Evolutionary conservation across 768 basidiomycete species (phyloP).

Genomic region (Collybiopsis confluens): DNA sequence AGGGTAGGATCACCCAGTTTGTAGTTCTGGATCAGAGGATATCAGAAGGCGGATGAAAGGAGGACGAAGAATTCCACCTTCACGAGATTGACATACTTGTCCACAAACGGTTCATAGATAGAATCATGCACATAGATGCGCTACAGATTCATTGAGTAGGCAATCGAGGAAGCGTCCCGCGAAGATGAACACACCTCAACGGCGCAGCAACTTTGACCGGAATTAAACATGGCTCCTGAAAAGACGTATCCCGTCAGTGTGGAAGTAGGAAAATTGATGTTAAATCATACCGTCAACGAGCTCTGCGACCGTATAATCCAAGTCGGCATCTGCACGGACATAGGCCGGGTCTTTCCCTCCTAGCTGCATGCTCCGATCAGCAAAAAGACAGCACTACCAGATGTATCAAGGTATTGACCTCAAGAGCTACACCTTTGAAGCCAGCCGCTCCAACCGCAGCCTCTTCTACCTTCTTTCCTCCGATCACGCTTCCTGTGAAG

Average conservation of each 20-base stretch:
- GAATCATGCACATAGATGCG: constrained; percentile 92
- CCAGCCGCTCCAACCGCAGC: constrained; percentile 60
- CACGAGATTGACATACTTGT: constrained; percentile 64
- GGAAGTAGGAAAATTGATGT: background rate
- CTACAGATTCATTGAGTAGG: constrained; percentile 31
- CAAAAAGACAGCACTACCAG: background rate
- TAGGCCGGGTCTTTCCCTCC: constrained; percentile 99
- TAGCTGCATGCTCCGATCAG: constrained; percentile 44
- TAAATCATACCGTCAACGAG: constrained; percentile 76
- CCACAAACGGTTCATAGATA: constrained; percentile 76
- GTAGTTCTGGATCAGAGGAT: constrained; percentile 48
- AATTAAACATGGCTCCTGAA: constrained; percentile 82
- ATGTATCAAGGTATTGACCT: constrained; percentile 40
- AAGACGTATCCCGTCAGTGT: background rate
- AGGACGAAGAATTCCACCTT: constrained; percentile 42
- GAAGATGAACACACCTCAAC: constrained; percentile 60
- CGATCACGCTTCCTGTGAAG: constrained; percentile 85
- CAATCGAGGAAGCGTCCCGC: background rate
- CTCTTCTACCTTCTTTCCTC: constrained; percentile 69
- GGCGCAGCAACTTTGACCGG: constrained; percentile 95
- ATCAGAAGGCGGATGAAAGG: background rate
- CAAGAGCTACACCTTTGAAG: constrained; percentile 86
- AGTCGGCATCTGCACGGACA: constrained; percentile 80
- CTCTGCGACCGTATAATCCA: constrained; percentile 78
- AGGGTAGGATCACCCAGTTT: constrained; percentile 83